phyloP scores from a whole-genome alignment of 495 filamentous ascomycete species.

The Collariella sp. region DNA sequence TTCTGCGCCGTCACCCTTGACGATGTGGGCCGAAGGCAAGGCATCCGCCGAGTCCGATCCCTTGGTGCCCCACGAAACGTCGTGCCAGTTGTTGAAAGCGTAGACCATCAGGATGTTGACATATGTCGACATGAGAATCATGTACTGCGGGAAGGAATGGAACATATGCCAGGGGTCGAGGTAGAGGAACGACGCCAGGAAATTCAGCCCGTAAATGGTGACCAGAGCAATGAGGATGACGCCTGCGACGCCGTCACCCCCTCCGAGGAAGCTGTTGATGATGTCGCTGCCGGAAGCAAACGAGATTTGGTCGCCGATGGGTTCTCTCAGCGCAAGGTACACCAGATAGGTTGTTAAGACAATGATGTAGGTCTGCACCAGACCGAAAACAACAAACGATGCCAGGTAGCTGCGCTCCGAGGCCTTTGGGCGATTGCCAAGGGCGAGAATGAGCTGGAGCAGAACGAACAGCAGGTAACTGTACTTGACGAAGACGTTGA shows the following conservation, averaged over 20 bases:
- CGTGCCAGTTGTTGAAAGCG: slow-evolving; percentile 99
- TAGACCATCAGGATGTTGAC: slow-evolving; percentile 99
- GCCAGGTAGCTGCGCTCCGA: slow-evolving; percentile 83
- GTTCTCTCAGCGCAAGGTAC: slow-evolving; percentile 60
- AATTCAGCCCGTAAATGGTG: slow-evolving; percentile 96
- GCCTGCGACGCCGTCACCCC: slow-evolving; percentile 49
- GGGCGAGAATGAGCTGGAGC: slow-evolving; percentile 91
- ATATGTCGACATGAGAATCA: slow-evolving; percentile 93
- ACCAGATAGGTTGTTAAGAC: slow-evolving; percentile 84
- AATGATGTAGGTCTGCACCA: slow-evolving; percentile 88
- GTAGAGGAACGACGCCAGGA: slow-evolving; percentile 96
- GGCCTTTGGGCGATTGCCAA: slow-evolving; percentile 95
- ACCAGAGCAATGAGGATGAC: slow-evolving; percentile 91
- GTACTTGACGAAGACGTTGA: slow-evolving; percentile 91
- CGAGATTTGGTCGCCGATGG: slow-evolving; percentile 38
- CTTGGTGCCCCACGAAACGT: slow-evolving; percentile 99
- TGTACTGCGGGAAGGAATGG: slow-evolving; percentile 89
- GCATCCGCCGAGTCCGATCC: slow-evolving; percentile 96
- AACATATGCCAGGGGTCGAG: slow-evolving; percentile 99
- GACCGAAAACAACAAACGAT: slow-evolving; percentile 76
- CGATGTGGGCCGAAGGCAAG: slow-evolving; percentile 76
- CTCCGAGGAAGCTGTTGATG: slow-evolving; percentile 69
- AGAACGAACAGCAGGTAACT: slow-evolving; percentile 83
- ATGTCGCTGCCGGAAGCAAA: slow-evolving; percentile 40
- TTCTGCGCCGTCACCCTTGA: slow-evolving; percentile 77